phyloP scores from a whole-genome alignment of 306 rosid genomes.

The Vigna mungo region DNA sequence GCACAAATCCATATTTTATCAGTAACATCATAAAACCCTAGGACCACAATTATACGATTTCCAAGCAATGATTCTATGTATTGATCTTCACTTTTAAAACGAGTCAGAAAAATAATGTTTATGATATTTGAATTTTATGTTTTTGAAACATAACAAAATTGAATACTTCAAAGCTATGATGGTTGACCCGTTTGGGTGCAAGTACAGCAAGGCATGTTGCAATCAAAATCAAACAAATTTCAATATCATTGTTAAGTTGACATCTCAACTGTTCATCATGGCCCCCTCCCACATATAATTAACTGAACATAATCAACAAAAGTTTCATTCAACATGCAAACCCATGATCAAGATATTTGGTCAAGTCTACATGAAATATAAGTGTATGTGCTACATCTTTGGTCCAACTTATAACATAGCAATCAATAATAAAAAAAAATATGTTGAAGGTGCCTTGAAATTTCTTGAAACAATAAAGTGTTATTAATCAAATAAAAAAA shows the following conservation, averaged over 20 bases:
- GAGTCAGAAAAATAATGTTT: background rate
- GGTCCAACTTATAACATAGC: too few species aligned
- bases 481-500: background rate
- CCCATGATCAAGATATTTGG: constrained; percentile 32
- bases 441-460: constrained; percentile 30
- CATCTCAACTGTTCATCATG: constrained; percentile 37
- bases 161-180: constrained; percentile 14
- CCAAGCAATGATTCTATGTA: constrained; percentile 40
- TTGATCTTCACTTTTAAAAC: constrained; percentile 16
- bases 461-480: constrained; percentile 29
- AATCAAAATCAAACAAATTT: constrained; percentile 28
- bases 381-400: too few species aligned
- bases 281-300: constrained; percentile 29
- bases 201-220: constrained; percentile 39
- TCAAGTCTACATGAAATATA: constrained; percentile 11
- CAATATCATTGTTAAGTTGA: constrained; percentile 38
- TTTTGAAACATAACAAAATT: constrained; percentile 7
- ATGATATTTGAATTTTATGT: constrained; percentile 15
- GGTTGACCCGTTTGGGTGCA: constrained; percentile 35
- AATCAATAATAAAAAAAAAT: too few species aligned
- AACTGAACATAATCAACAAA: constrained; percentile 12
- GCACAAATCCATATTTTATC: constrained; percentile 14
- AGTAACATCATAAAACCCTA: constrained; percentile 28
- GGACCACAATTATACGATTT: constrained; percentile 38
- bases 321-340: constrained; percentile 29